phyloP scores from a whole-genome alignment of 805 yeast species.

The Zygotorulaspora sp. region DNA sequence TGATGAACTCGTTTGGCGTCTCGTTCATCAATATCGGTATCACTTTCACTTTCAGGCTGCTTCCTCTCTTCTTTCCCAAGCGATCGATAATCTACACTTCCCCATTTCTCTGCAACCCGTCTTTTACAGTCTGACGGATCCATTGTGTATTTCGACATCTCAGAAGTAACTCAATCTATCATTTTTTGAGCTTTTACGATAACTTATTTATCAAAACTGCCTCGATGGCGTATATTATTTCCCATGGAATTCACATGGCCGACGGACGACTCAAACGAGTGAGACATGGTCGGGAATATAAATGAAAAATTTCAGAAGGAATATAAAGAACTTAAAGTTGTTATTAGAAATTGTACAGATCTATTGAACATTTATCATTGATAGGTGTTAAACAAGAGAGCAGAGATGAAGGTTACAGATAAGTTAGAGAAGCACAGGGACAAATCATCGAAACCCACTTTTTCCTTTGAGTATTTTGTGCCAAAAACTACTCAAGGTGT shows the following conservation, averaged over 20 bases:
- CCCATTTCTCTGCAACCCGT: conserved; percentile 21
- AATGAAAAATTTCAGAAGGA: background rate
- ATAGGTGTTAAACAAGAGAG: conserved; percentile 1
- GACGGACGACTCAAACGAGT: no score
- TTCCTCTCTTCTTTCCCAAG: background rate
- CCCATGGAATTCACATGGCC: no score
- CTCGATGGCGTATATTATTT: no score
- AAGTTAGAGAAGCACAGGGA: conserved; percentile 36
- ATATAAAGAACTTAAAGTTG: background rate
- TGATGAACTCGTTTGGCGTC: conserved; percentile 6
- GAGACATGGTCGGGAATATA: no score
- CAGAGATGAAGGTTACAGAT: conserved; percentile 39
- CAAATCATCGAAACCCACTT: conserved; percentile 52
- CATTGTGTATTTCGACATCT: no score
- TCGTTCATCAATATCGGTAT: conserved; percentile 5
- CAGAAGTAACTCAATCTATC: no score
- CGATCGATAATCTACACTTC: conserved; percentile 12
- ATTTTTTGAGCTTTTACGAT: no score
- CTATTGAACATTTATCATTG: no score
- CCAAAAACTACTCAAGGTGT: conserved; percentile 98
- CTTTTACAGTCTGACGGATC: conserved; percentile 15
- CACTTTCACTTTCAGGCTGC: conserved; percentile 1
- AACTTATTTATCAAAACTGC: no score
- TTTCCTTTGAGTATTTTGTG: conserved; percentile 94
- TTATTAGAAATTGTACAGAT: background rate